Percentiles rank a stretch among this genome's conserved stretches.
Conservation (phyloP, 345 rosid genomes). For the Eucalyptus erythrocorys region DNA sequence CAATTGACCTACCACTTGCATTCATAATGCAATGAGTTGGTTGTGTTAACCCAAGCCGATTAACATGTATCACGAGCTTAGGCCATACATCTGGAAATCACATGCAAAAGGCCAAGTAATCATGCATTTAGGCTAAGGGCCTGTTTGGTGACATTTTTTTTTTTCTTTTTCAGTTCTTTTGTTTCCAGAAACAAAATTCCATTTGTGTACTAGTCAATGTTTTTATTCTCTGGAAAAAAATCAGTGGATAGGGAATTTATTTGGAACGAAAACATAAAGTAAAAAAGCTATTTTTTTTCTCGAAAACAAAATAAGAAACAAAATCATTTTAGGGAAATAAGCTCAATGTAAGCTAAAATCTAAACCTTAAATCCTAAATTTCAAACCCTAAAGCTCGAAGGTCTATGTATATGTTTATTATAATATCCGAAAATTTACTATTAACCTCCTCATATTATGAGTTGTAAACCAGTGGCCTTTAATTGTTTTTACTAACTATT, state of each 20-base stretch:
- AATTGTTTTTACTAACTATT: no score
- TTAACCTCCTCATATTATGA: not conserved
- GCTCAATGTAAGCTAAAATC: fast-evolving
- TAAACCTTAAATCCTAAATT: no score
- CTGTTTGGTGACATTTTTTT: fast-evolving
- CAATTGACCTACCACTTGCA: not conserved
- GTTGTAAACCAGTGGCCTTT: fast-evolving
- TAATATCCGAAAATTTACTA: no score
- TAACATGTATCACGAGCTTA: not conserved
- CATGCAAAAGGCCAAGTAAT: not conserved
- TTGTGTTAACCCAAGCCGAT: not conserved
- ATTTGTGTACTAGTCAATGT: not conserved
- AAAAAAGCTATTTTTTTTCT: no score
- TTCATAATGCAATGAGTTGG: not conserved
- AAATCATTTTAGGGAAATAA: no score
- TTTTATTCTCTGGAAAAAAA: not conserved
- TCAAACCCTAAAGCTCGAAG: not conserved
- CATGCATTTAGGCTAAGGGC: not conserved
- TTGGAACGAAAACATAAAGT: fast-evolving
- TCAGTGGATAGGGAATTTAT: fast-evolving
- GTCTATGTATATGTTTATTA: not conserved
- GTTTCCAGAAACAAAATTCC: fast-evolving
- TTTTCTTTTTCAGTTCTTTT: fast-evolving
- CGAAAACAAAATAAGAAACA: fast-evolving
- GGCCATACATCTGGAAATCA: not conserved